These are phyloP conservation scores for Wickerhamiella galacta DNA, from an alignment of 805 yeast species.

Conservation along the genomic window DNA sequence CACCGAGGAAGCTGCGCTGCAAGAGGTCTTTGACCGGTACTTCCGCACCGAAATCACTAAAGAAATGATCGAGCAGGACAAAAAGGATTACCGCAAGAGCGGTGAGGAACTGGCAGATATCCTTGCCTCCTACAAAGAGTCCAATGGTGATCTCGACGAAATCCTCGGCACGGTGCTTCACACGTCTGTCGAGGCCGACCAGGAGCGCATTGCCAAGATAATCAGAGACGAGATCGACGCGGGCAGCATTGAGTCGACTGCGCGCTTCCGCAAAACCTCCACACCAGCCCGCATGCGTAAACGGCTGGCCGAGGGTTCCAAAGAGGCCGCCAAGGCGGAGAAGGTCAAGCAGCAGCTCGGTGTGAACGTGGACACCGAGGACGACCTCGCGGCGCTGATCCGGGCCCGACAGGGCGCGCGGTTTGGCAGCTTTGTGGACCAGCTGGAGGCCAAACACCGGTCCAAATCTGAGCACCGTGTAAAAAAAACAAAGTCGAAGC, in stretches of 20 bases:
- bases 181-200: constrained; percentile 48
- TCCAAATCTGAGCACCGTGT: too few relatives aligned
- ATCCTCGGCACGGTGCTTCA: constrained; percentile 69
- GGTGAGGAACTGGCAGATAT: constrained; percentile 36
- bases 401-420: constrained; percentile 17
- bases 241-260: constrained; percentile 24
- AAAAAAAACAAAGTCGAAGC: too few relatives aligned
- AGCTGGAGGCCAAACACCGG: constrained; percentile 24
- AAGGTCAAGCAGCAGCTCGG: constrained; percentile 40
- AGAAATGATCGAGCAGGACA: constrained; percentile 49
- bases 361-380: constrained; percentile 16
- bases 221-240: constrained; percentile 31
- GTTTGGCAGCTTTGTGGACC: constrained; percentile 16
- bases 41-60: constrained; percentile 23
- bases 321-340: constrained; percentile 34
- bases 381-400: constrained; percentile 24
- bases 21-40: constrained; percentile 23
- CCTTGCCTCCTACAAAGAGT: constrained; percentile 36
- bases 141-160: constrained; percentile 50
- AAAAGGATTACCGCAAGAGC: constrained; percentile 37
- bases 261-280: constrained; percentile 33
- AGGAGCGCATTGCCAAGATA: constrained; percentile 38
- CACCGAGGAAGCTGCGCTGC: constrained; percentile 20
- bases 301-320: constrained; percentile 24
- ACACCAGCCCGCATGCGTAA: constrained; percentile 32